These are phyloP conservation scores for Penicillium ochrochloron DNA, from an alignment of 495 filamentous ascomycete genomes.

Conservation along the genomic window DNA sequence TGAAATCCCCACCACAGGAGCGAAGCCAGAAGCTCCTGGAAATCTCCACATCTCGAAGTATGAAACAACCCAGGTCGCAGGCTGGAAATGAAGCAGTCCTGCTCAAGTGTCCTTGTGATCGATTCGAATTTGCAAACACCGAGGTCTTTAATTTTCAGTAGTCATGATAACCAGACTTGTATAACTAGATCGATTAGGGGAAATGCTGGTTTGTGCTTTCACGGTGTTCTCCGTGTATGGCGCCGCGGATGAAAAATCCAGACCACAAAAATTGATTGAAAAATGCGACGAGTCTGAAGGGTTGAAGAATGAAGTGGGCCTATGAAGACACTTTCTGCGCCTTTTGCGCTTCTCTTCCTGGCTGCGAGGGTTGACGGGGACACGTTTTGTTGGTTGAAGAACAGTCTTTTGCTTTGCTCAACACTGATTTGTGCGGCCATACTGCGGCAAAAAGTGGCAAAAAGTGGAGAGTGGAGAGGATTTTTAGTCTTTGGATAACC, in stretches of 20 bases:
- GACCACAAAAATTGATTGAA: not conserved
- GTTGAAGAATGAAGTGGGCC: not conserved
- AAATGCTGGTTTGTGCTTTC: not conserved
- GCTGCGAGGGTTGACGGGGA: not conserved
- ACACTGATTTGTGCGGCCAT: conserved; percentile 3
- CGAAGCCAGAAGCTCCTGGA: conserved; percentile 23
- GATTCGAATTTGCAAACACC: not conserved
- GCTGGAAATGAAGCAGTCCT: conserved; percentile 25
- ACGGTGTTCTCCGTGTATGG: not conserved
- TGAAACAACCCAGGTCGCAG: conserved; percentile 28
- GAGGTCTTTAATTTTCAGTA: not conserved
- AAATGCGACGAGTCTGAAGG: not conserved
- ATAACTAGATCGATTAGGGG: not conserved
- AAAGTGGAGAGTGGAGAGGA: not conserved
- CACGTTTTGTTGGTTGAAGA: not conserved
- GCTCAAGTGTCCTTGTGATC: conserved; percentile 5
- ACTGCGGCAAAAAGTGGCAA: not conserved
- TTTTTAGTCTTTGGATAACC: not conserved
- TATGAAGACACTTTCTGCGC: not conserved
- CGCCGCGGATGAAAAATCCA: not conserved
- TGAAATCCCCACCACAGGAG: conserved; percentile 5
- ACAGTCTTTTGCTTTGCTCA: not conserved
- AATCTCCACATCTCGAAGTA: conserved; percentile 27
- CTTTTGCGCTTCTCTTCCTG: not conserved
- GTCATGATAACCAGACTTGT: not conserved